Percentiles rank a stretch among this genome's conserved stretches.
Conservation (phyloP, 2,329 filamentous ascomycete genomes). For the Colletotrichum abscissum region DNA sequence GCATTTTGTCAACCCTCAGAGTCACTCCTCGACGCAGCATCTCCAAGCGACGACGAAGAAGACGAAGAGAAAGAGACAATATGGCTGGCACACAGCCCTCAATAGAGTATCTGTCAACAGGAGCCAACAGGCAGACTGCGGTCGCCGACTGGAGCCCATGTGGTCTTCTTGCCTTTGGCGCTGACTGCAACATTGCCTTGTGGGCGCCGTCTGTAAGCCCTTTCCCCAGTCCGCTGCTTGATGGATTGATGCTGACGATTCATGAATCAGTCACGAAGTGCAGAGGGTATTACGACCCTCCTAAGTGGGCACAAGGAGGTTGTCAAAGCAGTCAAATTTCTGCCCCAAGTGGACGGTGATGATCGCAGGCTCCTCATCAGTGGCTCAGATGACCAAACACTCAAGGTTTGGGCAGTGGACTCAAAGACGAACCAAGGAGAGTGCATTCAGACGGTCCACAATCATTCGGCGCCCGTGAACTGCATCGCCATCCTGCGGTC, state of each 20-base stretch:
- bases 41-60: neutral
- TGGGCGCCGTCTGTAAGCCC: conserved; percentile 73
- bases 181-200: conserved; percentile 87
- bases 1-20: conserved; percentile 48
- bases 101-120: conserved; percentile 74
- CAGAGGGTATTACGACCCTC: conserved; percentile 71
- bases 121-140: conserved; percentile 89
- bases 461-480: conserved; percentile 83
- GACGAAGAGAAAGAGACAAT: conserved; percentile 4
- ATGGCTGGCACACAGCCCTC: conserved; percentile 45
- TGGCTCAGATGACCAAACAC: conserved; percentile 82
- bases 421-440: conserved; percentile 43
- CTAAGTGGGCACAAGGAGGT: conserved; percentile 81
- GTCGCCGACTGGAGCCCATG: conserved; percentile 87
- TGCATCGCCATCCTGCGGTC: conserved; percentile 62
- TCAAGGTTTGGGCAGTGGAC: conserved; percentile 76
- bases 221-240: neutral
- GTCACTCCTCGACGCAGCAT: conserved; percentile 36
- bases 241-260: neutral
- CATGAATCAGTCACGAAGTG: conserved; percentile 24
- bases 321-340: conserved; percentile 87
- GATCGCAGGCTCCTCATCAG: conserved; percentile 73
- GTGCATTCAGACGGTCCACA: conserved; percentile 67
- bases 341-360: conserved; percentile 62
- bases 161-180: conserved; percentile 86